phyloP scores from a whole-genome alignment of 805 yeast species.

The Saturnispora quitensis region DNA sequence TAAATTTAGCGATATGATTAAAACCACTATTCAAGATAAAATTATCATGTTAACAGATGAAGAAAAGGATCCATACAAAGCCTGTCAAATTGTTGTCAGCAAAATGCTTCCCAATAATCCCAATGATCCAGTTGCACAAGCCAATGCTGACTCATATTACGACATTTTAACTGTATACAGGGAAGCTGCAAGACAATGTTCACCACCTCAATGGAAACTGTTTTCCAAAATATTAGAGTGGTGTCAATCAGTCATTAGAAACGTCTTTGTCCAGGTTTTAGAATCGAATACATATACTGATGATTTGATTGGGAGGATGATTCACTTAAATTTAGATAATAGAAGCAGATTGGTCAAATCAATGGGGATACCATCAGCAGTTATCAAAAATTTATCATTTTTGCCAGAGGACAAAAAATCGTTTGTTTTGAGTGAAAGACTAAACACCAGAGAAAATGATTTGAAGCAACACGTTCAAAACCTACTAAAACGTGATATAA shows the following conservation, averaged over 20 bases:
- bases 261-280: slow-evolving; percentile 54
- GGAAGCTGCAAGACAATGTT: slow-evolving; percentile 45
- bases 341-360: slow-evolving; percentile 40
- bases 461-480: slow-evolving; percentile 5
- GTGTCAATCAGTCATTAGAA: slow-evolving; percentile 60
- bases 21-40: slow-evolving; percentile 52
- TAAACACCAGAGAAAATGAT: slow-evolving; percentile 55
- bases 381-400: slow-evolving; percentile 43
- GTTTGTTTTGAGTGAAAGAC: slow-evolving; percentile 54
- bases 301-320: slow-evolving; percentile 56
- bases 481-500: slow-evolving; percentile 3
- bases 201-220: slow-evolving; percentile 72
- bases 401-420: slow-evolving; percentile 55
- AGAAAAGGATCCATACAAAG: slow-evolving; percentile 5
- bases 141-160: slow-evolving; percentile 57
- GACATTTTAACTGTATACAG: slow-evolving; percentile 65
- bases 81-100: slow-evolving; percentile 3
- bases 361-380: slow-evolving; percentile 39
- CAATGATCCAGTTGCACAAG: slow-evolving; percentile 4
- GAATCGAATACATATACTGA: slow-evolving; percentile 52
- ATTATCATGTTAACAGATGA: slow-evolving; percentile 29
- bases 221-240: slow-evolving; percentile 50
- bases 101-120: slow-evolving; percentile 5
- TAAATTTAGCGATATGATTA: slow-evolving; percentile 50
- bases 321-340: slow-evolving; percentile 70